Conservation (phyloP, 169 alveolate genomes). For the Plasmodium vivax region DNA sequence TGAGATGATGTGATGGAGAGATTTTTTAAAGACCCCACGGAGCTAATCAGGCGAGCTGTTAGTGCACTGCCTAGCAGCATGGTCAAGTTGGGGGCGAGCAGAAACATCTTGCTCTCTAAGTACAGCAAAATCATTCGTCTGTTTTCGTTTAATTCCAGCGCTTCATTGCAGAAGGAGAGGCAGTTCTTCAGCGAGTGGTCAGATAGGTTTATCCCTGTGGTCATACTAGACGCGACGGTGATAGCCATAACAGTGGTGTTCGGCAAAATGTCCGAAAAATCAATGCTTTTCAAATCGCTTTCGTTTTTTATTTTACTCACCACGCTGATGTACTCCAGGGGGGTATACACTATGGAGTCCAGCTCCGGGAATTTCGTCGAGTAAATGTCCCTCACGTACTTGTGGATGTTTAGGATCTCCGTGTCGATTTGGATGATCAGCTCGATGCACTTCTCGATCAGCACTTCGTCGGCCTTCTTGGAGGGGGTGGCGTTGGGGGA, state of each 20-base stretch:
- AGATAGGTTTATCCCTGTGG: constrained; percentile 80
- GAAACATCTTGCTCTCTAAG: constrained; percentile 92
- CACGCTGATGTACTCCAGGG: constrained; percentile 90
- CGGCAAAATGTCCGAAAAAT: constrained; percentile 87
- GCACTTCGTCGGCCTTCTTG: constrained; percentile 74
- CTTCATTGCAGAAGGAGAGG: constrained; percentile 79
- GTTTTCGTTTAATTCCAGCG: constrained; percentile 79
- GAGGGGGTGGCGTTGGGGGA: not conserved
- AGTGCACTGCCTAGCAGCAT: constrained; percentile 96
- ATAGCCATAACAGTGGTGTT: constrained; percentile 91
- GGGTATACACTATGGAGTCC: constrained; percentile 88
- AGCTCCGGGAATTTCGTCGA: constrained; percentile 89
- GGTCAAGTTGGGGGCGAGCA: constrained; percentile 96
- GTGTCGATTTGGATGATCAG: constrained; percentile 83
- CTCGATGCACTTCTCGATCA: constrained; percentile 86
- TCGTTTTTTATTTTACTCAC: constrained; percentile 89
- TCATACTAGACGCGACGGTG: constrained; percentile 90
- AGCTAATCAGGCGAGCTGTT: constrained; percentile 97
- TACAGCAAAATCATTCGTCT: constrained; percentile 78
- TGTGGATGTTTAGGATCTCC: constrained; percentile 86
- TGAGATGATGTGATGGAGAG: constrained; percentile 95
- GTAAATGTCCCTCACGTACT: constrained; percentile 87
- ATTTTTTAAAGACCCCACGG: constrained; percentile 94
- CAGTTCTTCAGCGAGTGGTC: constrained; percentile 70
- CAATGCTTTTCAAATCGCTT: constrained; percentile 84